Base-by-base conservation (phyloP, 495 filamentous ascomycete species). In the Articulospora tetracladia region DNA sequence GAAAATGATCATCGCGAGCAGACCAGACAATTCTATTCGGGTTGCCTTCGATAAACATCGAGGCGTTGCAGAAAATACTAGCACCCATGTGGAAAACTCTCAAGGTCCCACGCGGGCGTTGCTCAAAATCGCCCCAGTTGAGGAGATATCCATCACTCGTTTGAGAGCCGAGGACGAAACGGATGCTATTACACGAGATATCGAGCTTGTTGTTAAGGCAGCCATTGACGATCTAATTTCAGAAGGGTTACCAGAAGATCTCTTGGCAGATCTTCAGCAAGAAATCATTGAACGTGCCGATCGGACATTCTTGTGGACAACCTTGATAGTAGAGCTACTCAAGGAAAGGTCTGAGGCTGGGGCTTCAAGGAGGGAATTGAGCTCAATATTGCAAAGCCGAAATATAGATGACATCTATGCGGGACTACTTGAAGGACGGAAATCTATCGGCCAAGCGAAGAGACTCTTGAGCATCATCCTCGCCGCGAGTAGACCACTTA, bases 391-490 rank as follows among this genome's bases (percentile, higher is more conserved):
- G 20, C 13, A 15, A 20, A 55, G 30, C 10, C 25, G 24, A 36
- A 25, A 55, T 20, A 19, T 55, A 19, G 53, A 55, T 22, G 53
- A 55, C 24, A n/a, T 55, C 22, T 55, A 55, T 12, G 19, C 22
- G n/a, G 11, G 32, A 2, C 53, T 55, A 23, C 26, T 55, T 39
- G 10, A 19, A 11, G 19, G 26, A 32, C 25, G 53, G 30, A 32
- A 32, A 39, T 55, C 11, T 17, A 15, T 23, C 30, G 15, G 39
- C 2, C 48, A 64, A 30, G 67, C 70, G 3, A 44, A 55, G 24
- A 63, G 48, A 11, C 60, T 74, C 30, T 63, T 74, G 15, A 46
- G 63, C 25, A 63, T 73, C 55, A 55, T 69, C 27, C 49, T 73
- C 3, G 66, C 67, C 28, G 69, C 72, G 4, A 15, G 10, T 25